Evolutionary conservation across 176 grass and related monocot genomes (phyloP).

Genomic region (Phoenix roebelenii): DNA sequence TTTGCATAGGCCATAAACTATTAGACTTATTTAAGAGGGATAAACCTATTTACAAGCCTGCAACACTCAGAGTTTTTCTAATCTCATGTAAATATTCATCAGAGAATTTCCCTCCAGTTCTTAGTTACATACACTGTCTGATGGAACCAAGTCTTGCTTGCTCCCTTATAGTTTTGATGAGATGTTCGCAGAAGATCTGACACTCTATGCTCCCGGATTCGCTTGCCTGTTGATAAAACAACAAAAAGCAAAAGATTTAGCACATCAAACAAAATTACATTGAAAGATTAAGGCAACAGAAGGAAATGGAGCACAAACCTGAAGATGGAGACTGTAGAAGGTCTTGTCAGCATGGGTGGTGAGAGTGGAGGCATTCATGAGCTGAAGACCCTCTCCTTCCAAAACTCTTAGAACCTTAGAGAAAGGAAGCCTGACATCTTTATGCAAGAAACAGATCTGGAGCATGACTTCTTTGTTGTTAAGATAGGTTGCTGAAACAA

Average conservation of each 20-base stretch:
- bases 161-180: slow-evolving; percentile 26
- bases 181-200: slow-evolving; percentile 27
- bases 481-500: slow-evolving; percentile 50
- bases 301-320: slow-evolving; percentile 34
- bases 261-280: background rate
- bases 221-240: slow-evolving; percentile 12
- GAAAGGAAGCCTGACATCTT: slow-evolving; percentile 27
- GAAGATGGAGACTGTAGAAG: slow-evolving; percentile 72
- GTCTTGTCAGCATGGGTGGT: slow-evolving; percentile 33
- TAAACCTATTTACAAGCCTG: too few relatives aligned
- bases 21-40: too few relatives aligned
- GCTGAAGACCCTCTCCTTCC: slow-evolving; percentile 54
- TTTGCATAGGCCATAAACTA: too few relatives aligned
- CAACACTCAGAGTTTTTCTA: too few relatives aligned
- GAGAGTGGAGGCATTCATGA: slow-evolving; percentile 49
- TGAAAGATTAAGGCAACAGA: background rate
- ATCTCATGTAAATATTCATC: too few relatives aligned
- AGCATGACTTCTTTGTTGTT: slow-evolving; percentile 66
- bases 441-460: slow-evolving; percentile 44
- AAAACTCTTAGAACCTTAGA: slow-evolving; percentile 43
- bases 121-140: too few relatives aligned
- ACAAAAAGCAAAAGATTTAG: background rate
- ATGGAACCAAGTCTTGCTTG: background rate
- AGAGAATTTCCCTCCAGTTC: too few relatives aligned
- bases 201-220: slow-evolving; percentile 17